phyloP scores from a whole-genome alignment of 306 rosid genomes.

The Adenanthera pavonina region DNA sequence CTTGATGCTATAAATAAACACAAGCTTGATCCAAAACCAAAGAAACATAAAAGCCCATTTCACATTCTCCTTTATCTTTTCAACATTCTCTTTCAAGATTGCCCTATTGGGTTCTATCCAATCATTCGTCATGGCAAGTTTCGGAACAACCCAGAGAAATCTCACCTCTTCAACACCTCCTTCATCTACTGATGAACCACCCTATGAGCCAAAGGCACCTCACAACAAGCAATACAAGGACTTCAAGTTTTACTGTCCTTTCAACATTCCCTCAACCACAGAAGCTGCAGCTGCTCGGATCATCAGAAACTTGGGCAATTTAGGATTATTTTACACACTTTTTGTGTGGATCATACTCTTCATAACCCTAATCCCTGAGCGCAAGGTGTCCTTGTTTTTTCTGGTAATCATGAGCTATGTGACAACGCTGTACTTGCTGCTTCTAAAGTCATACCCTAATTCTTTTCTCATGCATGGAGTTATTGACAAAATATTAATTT shows the following conservation, averaged over 20 bases:
- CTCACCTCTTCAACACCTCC: conserved; percentile 41
- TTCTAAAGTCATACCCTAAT: conserved; percentile 47
- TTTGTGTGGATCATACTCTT: too few relatives aligned
- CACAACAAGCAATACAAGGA: conserved; percentile 32
- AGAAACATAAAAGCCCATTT: too few relatives aligned
- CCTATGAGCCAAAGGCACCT: conserved; percentile 42
- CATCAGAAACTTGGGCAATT: conserved; percentile 43
- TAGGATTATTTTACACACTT: conserved; percentile 51
- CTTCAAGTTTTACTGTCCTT: too few relatives aligned
- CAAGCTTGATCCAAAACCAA: neutral
- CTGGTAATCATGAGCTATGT: too few relatives aligned
- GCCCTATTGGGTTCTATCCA: neutral
- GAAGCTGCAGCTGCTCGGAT: conserved; percentile 56
- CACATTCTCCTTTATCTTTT: neutral
- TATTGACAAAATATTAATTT: conserved; percentile 46
- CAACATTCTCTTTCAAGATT: neutral
- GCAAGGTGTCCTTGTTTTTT: too few relatives aligned
- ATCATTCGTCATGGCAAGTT: too few relatives aligned
- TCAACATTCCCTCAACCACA: too few relatives aligned
- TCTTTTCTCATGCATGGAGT: conserved; percentile 50
- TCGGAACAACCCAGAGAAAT: conserved; percentile 55
- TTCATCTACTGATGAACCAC: conserved; percentile 20
- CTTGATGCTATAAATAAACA: neutral
- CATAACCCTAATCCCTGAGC: too few relatives aligned
- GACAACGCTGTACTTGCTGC: too few relatives aligned